Base-by-base conservation (phyloP, 1,139 yeast species). In the Sugiyamaella japonica region DNA sequence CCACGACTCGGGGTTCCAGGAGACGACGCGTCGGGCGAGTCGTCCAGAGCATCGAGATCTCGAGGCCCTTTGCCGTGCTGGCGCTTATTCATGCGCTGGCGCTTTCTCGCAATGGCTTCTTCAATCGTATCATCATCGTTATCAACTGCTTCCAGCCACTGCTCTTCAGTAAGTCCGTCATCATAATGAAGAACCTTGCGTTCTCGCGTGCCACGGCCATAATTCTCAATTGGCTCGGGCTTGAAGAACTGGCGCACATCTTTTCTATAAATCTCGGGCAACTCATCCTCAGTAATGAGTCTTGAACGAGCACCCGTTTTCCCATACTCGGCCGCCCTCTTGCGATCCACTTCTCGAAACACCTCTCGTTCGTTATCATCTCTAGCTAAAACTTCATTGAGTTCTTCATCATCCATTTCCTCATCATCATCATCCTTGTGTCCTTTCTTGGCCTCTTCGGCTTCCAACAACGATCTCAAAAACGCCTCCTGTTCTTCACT, bases 401-500 rank as follows among this genome's bases (percentile, higher is more conserved):
- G 75, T 32, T 78, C 80, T 25, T 78, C 82, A 42, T 76, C 78
- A 40, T 71, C 66, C 55, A 80, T 83, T 54, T 20, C 25, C 6
- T 80, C 83, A 41, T 75, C 80, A 53, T 85, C 87, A 40, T 85
- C 91, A 48, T 83, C 85, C 53, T 75, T 80, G 52, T 74, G 76
- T n/a, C 63, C 63, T 48, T 71, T 67, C 50, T 76, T 73, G 41
- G 71, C 71, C 48, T 83, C 86, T 63, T 90, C 97, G 17, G 85
- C 90, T 67, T 93, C 98, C 53, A 93, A 73, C 60, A 93, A 78
- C 56, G 87, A 79, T 66, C 95, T 83, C 74, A 93, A 79, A 59
- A 89, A 87, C 23, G 95, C 97, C 70, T 93, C 99, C 71, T 93
- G 98, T 72, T 93, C 99, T 71, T 93, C 98, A 3, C 96, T 82